Evolutionary conservation across 148 eudicot species (phyloP), one percentile per base, ranked within the genome.

Genomic region (Persicaria tinctoria): DNA sequence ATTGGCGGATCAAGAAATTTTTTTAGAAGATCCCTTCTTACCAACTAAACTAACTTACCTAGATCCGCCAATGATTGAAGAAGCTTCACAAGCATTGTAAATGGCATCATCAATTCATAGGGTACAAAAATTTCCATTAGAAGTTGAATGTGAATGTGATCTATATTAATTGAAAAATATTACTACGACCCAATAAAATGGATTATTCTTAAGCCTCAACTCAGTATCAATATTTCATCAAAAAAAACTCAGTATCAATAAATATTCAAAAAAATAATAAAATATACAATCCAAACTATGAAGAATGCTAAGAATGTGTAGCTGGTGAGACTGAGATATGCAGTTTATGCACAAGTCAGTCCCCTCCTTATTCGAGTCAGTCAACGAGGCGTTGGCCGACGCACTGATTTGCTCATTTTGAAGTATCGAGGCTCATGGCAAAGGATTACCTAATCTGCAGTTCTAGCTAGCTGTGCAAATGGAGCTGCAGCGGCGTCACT

Each of bases 401-500:
- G 23, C 23, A 66, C 70, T 47, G 41, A 63, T 63, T 10, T 60
- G 41, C 41, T 60, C 44, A 8, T 62, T 62, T 62, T 62, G 23
- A 20, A 20, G 23, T 20, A 20, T 20, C 23, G 23, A 20, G 45
- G 38, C 38, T 32, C 38, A 32, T 32, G 38, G 38, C 38, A 32
- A 32, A 32, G 38, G 38, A 1, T 5, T 23, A 23, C 44, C 53
- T 10, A 27, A 62, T 62, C 45, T 62, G 68, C 68, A 62, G 47
- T 41, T 41, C 70, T 13, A 41, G 47, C 47, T 20, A 66, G 70
- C 7, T 66, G 41, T 44, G 9, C 14, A 12, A 66, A 66, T 5
- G 18, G 70, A 38, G 46, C 1, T 1, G 17, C 2, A 41, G 5
- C 1, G n/a, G 13, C 46, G 53, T 84, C 83, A 91, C 51, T 93